Conservation (phyloP, 768 basidiomycete genomes). For the Trametopsis cervina region DNA sequence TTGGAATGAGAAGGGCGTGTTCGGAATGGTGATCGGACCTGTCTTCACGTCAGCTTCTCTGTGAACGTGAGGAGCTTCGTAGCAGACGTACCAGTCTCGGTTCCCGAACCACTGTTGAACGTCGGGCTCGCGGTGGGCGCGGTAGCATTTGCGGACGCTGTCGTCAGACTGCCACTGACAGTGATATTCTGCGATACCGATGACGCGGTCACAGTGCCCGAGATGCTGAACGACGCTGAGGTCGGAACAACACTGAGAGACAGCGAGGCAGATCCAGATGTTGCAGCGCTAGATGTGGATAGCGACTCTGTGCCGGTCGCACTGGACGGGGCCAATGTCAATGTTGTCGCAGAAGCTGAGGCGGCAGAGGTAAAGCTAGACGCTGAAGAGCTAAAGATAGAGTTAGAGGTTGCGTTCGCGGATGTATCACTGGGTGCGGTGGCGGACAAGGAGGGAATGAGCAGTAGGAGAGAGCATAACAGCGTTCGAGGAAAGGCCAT, state of each 20-base stretch:
- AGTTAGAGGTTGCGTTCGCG: not conserved
- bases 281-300: not conserved
- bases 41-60: not conserved
- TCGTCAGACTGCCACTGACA: constrained; percentile 1
- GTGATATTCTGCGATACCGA: constrained; percentile 8
- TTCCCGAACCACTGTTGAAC: constrained; percentile 18
- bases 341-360: not conserved
- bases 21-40: constrained; percentile 29
- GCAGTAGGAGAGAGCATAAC: not conserved
- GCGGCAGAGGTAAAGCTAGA: not conserved
- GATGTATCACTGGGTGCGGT: not conserved
- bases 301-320: not conserved
- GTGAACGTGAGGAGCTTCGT: constrained; percentile 4
- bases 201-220: constrained; percentile 4
- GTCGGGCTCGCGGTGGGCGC: constrained; percentile 9
- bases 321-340: not conserved
- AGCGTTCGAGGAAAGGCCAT: not conserved
- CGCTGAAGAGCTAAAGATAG: not conserved
- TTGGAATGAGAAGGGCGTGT: constrained; percentile 40
- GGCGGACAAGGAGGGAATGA: not conserved
- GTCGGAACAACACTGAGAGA: not conserved
- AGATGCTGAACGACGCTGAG: constrained; percentile 1
- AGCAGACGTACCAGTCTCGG: constrained; percentile 20
- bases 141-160: constrained; percentile 1
- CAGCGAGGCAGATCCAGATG: constrained; percentile 2